Evolutionary conservation across 73 alveolate species (phyloP).

Genomic region (Paramecium biaurelia): DNA sequence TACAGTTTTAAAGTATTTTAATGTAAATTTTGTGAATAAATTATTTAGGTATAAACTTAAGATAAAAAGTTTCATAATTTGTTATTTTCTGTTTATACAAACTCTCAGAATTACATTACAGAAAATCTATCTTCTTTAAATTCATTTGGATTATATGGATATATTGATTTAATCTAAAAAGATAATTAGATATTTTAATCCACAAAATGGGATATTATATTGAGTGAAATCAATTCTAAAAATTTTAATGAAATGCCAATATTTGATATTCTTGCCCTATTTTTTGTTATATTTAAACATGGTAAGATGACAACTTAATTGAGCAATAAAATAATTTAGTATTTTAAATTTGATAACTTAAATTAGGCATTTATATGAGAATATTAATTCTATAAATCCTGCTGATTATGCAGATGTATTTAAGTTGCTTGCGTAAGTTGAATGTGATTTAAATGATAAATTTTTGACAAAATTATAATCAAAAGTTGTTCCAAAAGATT

Average conservation of each 20-base stretch:
- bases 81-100: background rate
- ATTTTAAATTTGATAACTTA: background rate
- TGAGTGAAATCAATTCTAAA: background rate
- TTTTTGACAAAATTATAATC: background rate
- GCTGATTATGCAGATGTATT: background rate
- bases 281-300: background rate
- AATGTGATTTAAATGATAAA: background rate
- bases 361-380: background rate
- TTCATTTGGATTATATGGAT: background rate
- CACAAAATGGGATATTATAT: background rate
- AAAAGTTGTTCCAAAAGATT: background rate
- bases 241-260: background rate
- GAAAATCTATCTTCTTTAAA: background rate
- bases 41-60: background rate
- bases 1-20: background rate
- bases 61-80: background rate
- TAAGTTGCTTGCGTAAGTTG: background rate
- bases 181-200: background rate
- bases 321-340: background rate
- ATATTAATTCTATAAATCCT: background rate
- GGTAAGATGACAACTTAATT: background rate
- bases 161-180: background rate
- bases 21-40: background rate
- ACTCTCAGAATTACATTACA: background rate
- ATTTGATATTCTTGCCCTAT: background rate